Conservation (phyloP, 495 filamentous ascomycete species). For the Neurospora discreta region DNA sequence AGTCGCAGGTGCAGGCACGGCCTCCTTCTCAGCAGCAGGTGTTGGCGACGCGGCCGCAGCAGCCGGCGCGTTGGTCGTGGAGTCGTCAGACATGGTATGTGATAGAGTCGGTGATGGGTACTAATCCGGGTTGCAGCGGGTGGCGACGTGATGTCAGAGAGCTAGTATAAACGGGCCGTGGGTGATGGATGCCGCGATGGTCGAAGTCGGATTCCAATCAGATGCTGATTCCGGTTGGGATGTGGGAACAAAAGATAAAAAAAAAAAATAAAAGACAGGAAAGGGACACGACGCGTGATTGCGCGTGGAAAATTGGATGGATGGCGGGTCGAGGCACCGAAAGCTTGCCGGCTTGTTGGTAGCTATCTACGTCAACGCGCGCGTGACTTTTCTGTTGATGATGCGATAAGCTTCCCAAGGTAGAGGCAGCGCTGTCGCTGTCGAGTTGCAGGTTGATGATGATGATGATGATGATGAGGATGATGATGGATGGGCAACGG, state of each 20-base stretch:
- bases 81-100: constrained; percentile 14
- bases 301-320: neutral
- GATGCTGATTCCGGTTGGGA: neutral
- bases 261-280: neutral
- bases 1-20: constrained; percentile 9
- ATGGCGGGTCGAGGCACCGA: neutral
- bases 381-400: constrained; percentile 1
- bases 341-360: neutral
- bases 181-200: constrained; percentile 14
- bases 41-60: constrained; percentile 4
- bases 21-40: constrained; percentile 6
- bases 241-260: neutral
- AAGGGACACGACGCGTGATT: neutral
- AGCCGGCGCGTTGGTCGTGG: constrained; percentile 5
- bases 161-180: neutral
- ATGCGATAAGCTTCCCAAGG: neutral
- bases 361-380: neutral
- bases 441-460: neutral
- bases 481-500: neutral
- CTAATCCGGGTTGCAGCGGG: neutral
- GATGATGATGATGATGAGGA: neutral
- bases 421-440: neutral
- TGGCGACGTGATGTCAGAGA: constrained; percentile 20
- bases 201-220: neutral
- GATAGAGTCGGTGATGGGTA: neutral